Base-by-base conservation (phyloP, 495 filamentous ascomycete genomes). In the Aspergillus sclerotiicarbonarius region DNA sequence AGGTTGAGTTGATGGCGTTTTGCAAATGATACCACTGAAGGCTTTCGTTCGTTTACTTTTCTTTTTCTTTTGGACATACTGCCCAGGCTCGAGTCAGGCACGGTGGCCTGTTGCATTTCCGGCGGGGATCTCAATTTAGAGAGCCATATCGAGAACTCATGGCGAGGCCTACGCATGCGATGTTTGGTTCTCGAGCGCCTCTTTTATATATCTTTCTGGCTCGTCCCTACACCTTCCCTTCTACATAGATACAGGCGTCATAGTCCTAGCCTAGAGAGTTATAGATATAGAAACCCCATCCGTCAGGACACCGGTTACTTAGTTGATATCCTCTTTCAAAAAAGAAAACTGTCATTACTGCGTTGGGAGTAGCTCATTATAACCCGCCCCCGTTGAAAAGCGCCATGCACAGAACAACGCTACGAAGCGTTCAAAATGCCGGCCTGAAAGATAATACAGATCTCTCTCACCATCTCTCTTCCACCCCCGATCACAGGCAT, bases 281-380 rank as follows among this genome's bases (percentile, higher is more conserved):
- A 25, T 25, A 25, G 25, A 5, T 25, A 25, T 25, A 25, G 2
- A 25, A 25, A 25, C 5, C 37, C 13, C 37, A n/a, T n/a, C 13
- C n/a, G 13, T n/a, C 37, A 2, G 13, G 13, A 41, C 13, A 41
- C 9, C 1, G 10, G 1, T 19, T 15, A 30, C 18, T 31, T 31
- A 44, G 44, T 39, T 6, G 13, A 20, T 43, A 41, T 13, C 10
- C 10, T 29, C 6, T 9, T 20, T 32, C n/a, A 45, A 10, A 32
- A 45, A 44, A 44, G 18, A 20, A 20, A 30, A 32, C 35, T 53
- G 35, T 61, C 59, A 57, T 61, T 57, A 61, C 31, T 61, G 59
- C 59, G 41, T 61, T 61, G 48, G 37, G 37, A 53, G 50, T 57
- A 53, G 35, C 54, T 57, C 54, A 57, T 47, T 30, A 43, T 16